Base-by-base conservation (phyloP, 208 protist genomes). In the Acanthamoeba divionensis region DNA sequence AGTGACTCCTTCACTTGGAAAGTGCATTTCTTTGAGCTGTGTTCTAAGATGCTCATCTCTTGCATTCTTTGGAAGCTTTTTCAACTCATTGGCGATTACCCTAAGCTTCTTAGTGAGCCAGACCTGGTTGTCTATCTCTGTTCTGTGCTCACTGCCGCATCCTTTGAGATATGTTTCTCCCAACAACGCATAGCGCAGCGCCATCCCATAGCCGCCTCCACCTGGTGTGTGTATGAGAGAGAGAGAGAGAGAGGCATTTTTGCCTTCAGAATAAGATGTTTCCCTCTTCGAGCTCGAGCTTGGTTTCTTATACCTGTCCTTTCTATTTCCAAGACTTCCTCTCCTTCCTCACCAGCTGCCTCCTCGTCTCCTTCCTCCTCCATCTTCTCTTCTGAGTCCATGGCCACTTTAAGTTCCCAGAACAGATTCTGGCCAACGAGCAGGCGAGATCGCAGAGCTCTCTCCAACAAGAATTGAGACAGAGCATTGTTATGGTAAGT, bases 391-490 rank as follows among this genome's bases (percentile, higher is more conserved):
- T n/a, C n/a, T n/a, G n/a, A n/a, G n/a, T n/a, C n/a, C n/a, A n/a
- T n/a, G n/a, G 95, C 93, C 4, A 94, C 67, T 52, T 82, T 85
- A 4, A 96, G 57, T 66, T 93, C 91, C 96, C 96, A 97, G 86
- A 96, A 97, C 55, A 97, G 91, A 12, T 60, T 73, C 65, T 97
- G 95, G 31, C 95, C 95, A 15, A 94, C 66, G 7, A 45, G 69
- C 44, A 83, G 47, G 60, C 55, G 10, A 69, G 79, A 95, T 7
- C 41, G 18, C 33, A 97, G 67, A 0, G 96, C 95, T 21, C 96
- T 77, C n/a, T 52, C 44, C 1, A 98, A 69, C 9, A 98, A 89
- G 71, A 97, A 97, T 31, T 94, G 66, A 8, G 92, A 91, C 2
- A 98, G 85, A 4, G 86, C 36, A 3, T 80, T 94, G 65, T 97